Percentiles rank a stretch among this genome's conserved stretches.
These are phyloP conservation scores for Cucurbita ficifolia DNA, from an alignment of 306 rosid genomes.

Conservation along the genomic window DNA sequence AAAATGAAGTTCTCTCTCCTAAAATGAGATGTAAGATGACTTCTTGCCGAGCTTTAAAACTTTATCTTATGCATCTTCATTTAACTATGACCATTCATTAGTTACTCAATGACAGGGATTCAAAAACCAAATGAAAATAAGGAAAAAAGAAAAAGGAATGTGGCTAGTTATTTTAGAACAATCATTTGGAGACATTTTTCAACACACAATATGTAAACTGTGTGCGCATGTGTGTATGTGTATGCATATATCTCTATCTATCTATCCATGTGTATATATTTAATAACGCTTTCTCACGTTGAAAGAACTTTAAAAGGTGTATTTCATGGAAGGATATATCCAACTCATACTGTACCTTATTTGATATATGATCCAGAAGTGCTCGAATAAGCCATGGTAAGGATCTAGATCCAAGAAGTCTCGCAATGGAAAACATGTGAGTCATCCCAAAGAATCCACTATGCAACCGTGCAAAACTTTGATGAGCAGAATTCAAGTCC, in stretches of 20 bases:
- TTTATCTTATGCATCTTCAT: background rate
- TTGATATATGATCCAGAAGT: constrained; percentile 90
- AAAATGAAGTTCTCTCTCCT: background rate
- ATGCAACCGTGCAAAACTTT: constrained; percentile 88
- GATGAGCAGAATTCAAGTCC: constrained; percentile 96
- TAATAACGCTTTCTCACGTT: background rate
- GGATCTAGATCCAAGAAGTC: constrained; percentile 88
- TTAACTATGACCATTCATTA: background rate
- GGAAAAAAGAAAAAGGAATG: background rate
- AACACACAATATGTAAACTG: background rate
- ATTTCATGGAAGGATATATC: background rate
- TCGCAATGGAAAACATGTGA: constrained; percentile 71
- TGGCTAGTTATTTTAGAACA: background rate
- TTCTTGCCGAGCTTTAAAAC: background rate
- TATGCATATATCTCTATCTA: background rate
- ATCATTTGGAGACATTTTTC: background rate
- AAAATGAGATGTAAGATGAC: background rate
- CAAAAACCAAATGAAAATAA: background rate
- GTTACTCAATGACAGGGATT: background rate
- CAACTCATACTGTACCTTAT: constrained; percentile 42
- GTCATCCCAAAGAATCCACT: constrained; percentile 95
- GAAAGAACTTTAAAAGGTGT: background rate
- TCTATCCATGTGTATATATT: background rate
- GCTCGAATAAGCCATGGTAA: constrained; percentile 95
- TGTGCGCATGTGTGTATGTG: background rate